Evolutionary conservation across 768 basidiomycete species (phyloP).

Genomic region (Fibroporia radiculosa): DNA sequence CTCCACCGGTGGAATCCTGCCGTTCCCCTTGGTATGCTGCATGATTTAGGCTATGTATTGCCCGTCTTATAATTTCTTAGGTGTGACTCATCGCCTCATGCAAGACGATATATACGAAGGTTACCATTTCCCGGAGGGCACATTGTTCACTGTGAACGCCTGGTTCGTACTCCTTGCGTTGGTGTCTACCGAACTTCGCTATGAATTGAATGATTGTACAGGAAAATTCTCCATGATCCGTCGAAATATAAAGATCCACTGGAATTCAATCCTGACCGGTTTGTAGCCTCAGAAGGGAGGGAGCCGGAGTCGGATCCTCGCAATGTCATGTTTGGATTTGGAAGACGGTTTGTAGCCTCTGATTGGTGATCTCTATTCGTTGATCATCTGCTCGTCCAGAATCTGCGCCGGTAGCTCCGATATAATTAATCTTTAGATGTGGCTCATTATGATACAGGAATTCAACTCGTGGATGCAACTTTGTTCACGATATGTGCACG

Average conservation of each 20-base stretch:
- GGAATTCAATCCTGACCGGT: constrained; percentile 47
- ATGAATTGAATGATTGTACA: background rate
- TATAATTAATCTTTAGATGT: constrained; percentile 11
- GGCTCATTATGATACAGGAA: constrained; percentile 19
- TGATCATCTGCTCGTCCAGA: background rate
- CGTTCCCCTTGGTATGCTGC: constrained; percentile 16
- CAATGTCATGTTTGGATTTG: constrained; percentile 40
- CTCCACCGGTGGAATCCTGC: constrained; percentile 23
- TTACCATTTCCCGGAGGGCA: constrained; percentile 22
- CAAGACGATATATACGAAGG: constrained; percentile 23
- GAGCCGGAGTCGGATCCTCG: constrained; percentile 33
- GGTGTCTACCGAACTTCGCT: background rate
- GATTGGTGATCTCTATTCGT: background rate
- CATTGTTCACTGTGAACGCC: constrained; percentile 18
- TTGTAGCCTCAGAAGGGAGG: constrained; percentile 23
- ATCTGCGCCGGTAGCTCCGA: constrained; percentile 6
- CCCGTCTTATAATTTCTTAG: constrained; percentile 3
- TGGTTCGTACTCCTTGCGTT: constrained; percentile 11
- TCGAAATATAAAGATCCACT: constrained; percentile 39
- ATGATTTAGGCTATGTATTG: background rate
- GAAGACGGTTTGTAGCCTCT: constrained; percentile 26
- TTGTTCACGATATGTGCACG: constrained; percentile 17
- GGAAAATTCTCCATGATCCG: constrained; percentile 21
- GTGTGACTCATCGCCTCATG: constrained; percentile 14
- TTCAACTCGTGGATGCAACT: constrained; percentile 20